These are phyloP conservation scores for Penicillium expansum DNA, from an alignment of 2,329 filamentous ascomycete genomes.

Conservation along the genomic window DNA sequence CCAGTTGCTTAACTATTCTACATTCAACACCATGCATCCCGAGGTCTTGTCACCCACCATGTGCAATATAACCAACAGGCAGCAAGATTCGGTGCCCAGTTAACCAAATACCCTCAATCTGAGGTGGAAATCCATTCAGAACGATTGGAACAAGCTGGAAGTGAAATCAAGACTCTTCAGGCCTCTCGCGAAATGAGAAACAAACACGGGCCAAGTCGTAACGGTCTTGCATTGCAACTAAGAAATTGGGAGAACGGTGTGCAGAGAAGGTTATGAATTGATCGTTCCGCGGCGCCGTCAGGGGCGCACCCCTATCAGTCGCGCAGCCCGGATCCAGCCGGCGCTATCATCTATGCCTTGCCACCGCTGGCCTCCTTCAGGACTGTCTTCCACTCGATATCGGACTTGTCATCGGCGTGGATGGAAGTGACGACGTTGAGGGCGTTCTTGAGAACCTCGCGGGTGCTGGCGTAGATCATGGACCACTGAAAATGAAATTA, in stretches of 20 bases:
- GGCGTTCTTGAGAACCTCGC: slow-evolving; percentile 49
- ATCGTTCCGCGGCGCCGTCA: slow-evolving; percentile 26
- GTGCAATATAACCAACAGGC: background rate
- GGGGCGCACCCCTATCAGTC: slow-evolving; percentile 24
- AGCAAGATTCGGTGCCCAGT: background rate
- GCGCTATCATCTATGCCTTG: slow-evolving; percentile 38
- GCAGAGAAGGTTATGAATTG: slow-evolving; percentile 31
- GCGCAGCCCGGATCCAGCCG: slow-evolving; percentile 39
- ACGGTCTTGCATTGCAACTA: slow-evolving; percentile 41
- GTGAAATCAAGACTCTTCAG: slow-evolving; percentile 8
- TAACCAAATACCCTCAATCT: background rate
- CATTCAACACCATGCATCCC: background rate
- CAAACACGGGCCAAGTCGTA: slow-evolving; percentile 33
- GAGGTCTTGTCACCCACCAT: background rate
- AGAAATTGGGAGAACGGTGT: slow-evolving; percentile 27
- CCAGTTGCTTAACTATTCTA: background rate
- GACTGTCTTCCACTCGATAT: slow-evolving; percentile 44
- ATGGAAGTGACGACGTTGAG: slow-evolving; percentile 44
- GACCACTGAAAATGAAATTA: slow-evolving; percentile 38
- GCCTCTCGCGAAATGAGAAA: slow-evolving; percentile 15
- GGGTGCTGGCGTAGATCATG: slow-evolving; percentile 52
- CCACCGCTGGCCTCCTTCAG: slow-evolving; percentile 42
- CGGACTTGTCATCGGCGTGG: slow-evolving; percentile 43
- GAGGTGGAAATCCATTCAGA: background rate
- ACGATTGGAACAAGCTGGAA: slow-evolving; percentile 15